Percentiles rank a stretch among this genome's conserved stretches.
phyloP scores from a whole-genome alignment of 257 asterid genomes.

The Ligustrum vulgare region DNA sequence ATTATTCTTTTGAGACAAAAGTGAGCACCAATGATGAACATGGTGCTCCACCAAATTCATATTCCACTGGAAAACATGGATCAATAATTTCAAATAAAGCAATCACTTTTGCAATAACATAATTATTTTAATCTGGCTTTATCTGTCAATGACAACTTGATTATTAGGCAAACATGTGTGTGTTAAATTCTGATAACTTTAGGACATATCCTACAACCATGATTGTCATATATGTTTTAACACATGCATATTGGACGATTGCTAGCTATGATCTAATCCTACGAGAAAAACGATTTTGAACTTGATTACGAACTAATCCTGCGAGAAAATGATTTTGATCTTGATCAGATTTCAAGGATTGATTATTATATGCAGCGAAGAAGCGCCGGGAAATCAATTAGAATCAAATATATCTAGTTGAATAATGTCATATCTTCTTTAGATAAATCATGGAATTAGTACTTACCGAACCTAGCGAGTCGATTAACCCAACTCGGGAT shows the following conservation, averaged over 20 bases:
- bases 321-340: background rate
- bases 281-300: background rate
- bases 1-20: background rate
- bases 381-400: too few species aligned
- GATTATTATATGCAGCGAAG: background rate
- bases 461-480: slow-evolving; percentile 60
- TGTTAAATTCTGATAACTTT: too few species aligned
- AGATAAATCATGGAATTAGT: background rate
- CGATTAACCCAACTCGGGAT: slow-evolving; percentile 78
- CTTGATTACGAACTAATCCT: background rate
- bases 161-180: background rate
- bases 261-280: background rate
- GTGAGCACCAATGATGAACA: background rate
- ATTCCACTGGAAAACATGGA: background rate
- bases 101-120: background rate
- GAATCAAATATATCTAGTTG: background rate
- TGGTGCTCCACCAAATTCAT: background rate
- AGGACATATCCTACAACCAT: too few species aligned
- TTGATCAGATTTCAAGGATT: background rate
- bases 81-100: background rate
- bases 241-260: background rate
- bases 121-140: background rate
- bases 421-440: background rate
- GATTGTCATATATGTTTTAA: too few species aligned
- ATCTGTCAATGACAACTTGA: background rate